Evolutionary conservation across 1,284 basidiomycete species (phyloP), one percentile per base, ranked within the genome.

Genomic region (Tylopilus sp.): DNA sequence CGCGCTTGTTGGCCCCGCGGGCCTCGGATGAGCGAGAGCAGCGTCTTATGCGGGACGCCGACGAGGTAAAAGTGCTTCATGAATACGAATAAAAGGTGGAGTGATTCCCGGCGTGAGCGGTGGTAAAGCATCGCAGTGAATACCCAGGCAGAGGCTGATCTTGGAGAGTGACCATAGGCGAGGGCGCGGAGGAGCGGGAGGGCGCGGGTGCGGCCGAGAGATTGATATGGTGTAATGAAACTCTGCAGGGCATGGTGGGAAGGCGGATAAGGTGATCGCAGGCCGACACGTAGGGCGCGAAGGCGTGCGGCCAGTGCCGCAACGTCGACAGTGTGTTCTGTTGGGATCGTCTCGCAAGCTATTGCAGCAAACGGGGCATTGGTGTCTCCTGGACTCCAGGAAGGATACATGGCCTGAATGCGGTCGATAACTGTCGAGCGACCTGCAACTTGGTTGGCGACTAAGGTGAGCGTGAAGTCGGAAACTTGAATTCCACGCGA

Each of bases 121-220:
- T 69, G 61, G 49, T 67, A 58, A 2, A 68, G 61, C 66, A 75
- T 69, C 48, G 74, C 67, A 6, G 70, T 63, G 33, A 73, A 60
- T 0, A 55, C 64, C 72, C 72, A 74, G 7, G 54, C 44, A 5
- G 63, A 47, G 1, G 60, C 53, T 15, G 66, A 55, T 50, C 54
- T 65, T 0, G 49, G 41, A 2, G 65, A 66, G 18, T 64, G 53
- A 12, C 49, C 58, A 31, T 49, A 55, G 11, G 63, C 65, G 16
- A 58, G 49, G 3, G 54, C 37, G 31, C 58, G 60, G 19, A 69
- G 62, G 38, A 63, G 51, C 5, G 41, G 10, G 38, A 53, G 35
- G 2, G 55, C 60, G 13, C 54, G 55, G 7, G 58, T 55, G 19
- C 63, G 64, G 3, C 64, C 55, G 3, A 63, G 54, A 18, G 53